phyloP scores from a whole-genome alignment of 1,139 yeast genomes.

The Sugiyamaella paludigena region DNA sequence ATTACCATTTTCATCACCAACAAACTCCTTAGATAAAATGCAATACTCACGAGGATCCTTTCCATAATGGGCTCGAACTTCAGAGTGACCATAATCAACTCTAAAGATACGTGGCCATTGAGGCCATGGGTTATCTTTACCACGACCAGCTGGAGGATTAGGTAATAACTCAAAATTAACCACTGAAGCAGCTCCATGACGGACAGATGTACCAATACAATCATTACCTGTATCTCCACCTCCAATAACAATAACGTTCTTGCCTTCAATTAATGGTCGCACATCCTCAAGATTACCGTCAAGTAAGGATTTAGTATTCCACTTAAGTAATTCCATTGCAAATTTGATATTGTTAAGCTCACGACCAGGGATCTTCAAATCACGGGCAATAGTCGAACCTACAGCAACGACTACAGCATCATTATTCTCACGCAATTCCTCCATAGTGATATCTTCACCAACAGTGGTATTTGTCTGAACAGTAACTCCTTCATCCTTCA shows the following conservation, averaged over 20 bases:
- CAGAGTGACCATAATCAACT: conserved; percentile 96
- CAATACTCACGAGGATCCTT: conserved; percentile 97
- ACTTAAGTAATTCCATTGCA: conserved; percentile 89
- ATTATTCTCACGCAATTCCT: conserved; percentile 57
- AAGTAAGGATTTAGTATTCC: conserved; percentile 86
- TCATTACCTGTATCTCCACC: conserved; percentile 99
- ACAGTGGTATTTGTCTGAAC: conserved; percentile 74
- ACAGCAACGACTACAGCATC: conserved; percentile 93
- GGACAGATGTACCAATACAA: conserved; percentile 95
- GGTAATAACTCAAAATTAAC: conserved; percentile 93
- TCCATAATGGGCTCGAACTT: conserved; percentile 91
- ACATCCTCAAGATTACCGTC: conserved; percentile 79
- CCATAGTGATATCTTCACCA: conserved; percentile 74
- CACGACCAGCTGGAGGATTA: conserved; percentile 80
- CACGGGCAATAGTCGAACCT: conserved; percentile 96
- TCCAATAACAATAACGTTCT: conserved; percentile 93
- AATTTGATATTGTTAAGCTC: conserved; percentile 83
- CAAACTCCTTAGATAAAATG: conserved; percentile 90
- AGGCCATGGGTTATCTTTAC: conserved; percentile 99
- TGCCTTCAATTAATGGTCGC: conserved; percentile 69
- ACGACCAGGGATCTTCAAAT: conserved; percentile 91
- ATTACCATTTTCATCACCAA: conserved; percentile 91
- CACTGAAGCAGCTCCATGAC: conserved; percentile 97
- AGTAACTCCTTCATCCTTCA: conserved; percentile 86
- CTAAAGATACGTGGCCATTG: conserved; percentile 99